Conservation (phyloP, 208 protist genomes). For the Wallacemonas rigidus region DNA sequence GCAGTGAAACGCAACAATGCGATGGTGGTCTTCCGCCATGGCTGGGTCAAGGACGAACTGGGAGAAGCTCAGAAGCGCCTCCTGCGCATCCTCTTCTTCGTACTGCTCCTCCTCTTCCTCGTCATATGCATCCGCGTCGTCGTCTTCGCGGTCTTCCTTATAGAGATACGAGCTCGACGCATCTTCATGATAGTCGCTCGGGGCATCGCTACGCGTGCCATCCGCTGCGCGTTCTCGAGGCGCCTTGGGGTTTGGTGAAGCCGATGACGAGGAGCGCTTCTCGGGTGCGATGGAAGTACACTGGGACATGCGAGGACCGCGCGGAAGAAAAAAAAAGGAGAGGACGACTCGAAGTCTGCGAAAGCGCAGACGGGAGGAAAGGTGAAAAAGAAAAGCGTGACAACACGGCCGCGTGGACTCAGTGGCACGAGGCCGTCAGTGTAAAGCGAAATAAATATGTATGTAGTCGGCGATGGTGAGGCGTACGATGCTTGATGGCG, state of each 20-base stretch:
- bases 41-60: slow-evolving; percentile 34
- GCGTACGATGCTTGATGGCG: no score
- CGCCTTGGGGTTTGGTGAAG: neutral
- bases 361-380: neutral
- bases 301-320: neutral
- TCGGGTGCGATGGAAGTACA: neutral
- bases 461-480: neutral
- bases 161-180: slow-evolving; percentile 17
- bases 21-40: slow-evolving; percentile 46
- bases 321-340: neutral
- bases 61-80: slow-evolving; percentile 56
- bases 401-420: no score
- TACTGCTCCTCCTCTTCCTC: slow-evolving; percentile 28
- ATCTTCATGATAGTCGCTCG: slow-evolving; percentile 20
- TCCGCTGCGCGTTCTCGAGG: neutral
- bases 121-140: slow-evolving; percentile 27
- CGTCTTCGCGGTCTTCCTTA: slow-evolving; percentile 25
- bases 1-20: slow-evolving; percentile 51
- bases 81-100: slow-evolving; percentile 34
- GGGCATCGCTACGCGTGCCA: slow-evolving; percentile 3
- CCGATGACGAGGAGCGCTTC: neutral
- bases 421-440: neutral
- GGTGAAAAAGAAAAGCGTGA: neutral
- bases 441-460: neutral
- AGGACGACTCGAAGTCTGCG: neutral